Evolutionary conservation across 2,329 filamentous ascomycete species (phyloP).

Genomic region (Neonectria neomacrospora): DNA sequence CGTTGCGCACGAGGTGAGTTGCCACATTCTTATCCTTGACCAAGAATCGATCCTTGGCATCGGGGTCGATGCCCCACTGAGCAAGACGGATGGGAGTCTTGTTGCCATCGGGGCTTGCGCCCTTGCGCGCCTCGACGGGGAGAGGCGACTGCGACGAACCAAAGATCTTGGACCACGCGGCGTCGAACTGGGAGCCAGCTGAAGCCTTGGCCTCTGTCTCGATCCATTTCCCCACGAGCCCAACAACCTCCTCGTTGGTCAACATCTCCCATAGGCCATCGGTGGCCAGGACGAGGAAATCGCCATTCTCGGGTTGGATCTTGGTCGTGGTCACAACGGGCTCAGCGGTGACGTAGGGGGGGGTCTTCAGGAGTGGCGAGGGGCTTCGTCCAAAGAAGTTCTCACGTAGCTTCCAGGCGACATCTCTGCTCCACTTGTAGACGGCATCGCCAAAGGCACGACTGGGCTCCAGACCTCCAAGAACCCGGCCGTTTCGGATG

Average conservation of each 20-base stretch:
- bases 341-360: conserved; percentile 97
- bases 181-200: conserved; percentile 73
- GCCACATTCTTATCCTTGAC: conserved; percentile 96
- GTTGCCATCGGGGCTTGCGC: conserved; percentile 71
- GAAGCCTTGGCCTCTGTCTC: conserved; percentile 73
- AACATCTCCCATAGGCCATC: conserved; percentile 99
- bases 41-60: conserved; percentile 83
- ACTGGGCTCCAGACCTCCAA: conserved; percentile 91
- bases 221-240: conserved; percentile 95
- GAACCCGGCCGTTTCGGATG: conserved; percentile 86
- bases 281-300: conserved; percentile 96
- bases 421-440: conserved; percentile 94
- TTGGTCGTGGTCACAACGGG: conserved; percentile 94
- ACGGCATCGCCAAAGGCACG: conserved; percentile 95
- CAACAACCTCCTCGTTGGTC: conserved; percentile 97
- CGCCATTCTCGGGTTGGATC: conserved; percentile 87
- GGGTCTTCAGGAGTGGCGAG: conserved; percentile 82
- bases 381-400: conserved; percentile 89
- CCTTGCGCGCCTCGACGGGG: conserved; percentile 77
- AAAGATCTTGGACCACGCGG: conserved; percentile 74
- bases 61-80: conserved; percentile 87
- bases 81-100: conserved; percentile 87
- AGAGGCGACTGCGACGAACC: conserved; percentile 65
- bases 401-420: conserved; percentile 82
- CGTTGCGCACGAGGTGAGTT: conserved; percentile 94